phyloP scores from a whole-genome alignment of 139 green algal species.

The Chlamydomonas eustigma region DNA sequence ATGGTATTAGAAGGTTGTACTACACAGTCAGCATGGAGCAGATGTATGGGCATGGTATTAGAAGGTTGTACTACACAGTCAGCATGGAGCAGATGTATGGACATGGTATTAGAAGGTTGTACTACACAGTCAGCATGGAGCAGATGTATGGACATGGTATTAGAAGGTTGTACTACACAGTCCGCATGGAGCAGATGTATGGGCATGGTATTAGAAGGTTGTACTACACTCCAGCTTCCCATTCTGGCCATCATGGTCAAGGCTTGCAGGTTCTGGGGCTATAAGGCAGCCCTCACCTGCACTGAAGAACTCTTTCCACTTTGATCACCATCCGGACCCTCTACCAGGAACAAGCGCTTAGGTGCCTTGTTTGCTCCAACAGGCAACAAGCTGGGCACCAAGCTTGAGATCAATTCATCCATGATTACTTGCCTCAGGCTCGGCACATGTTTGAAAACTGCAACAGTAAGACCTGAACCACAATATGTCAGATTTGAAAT shows the following conservation, averaged over 20 bases:
- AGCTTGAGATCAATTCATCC: slow-evolving; percentile 17
- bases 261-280: too few relatives aligned
- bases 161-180: not conserved
- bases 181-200: not conserved
- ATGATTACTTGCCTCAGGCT: slow-evolving; percentile 16
- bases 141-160: not conserved
- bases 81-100: too few relatives aligned
- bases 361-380: slow-evolving; percentile 4
- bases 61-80: too few relatives aligned
- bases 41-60: too few relatives aligned
- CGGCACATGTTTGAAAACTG: slow-evolving; percentile 21
- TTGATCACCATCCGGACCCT: not conserved
- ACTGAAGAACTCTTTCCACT: slow-evolving; percentile 29
- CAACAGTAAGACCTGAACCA: slow-evolving; percentile 42
- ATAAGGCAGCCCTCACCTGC: slow-evolving; percentile 42
- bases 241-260: not conserved
- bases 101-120: too few relatives aligned
- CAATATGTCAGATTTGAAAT: too few relatives aligned
- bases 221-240: not conserved
- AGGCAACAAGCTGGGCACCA: not conserved
- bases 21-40: too few relatives aligned
- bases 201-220: not conserved
- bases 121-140: not conserved
- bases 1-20: too few relatives aligned
- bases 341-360: slow-evolving; percentile 17